Evolutionary conservation across 208 protist species (phyloP).

Genomic region (Trypanosoma caninum): DNA sequence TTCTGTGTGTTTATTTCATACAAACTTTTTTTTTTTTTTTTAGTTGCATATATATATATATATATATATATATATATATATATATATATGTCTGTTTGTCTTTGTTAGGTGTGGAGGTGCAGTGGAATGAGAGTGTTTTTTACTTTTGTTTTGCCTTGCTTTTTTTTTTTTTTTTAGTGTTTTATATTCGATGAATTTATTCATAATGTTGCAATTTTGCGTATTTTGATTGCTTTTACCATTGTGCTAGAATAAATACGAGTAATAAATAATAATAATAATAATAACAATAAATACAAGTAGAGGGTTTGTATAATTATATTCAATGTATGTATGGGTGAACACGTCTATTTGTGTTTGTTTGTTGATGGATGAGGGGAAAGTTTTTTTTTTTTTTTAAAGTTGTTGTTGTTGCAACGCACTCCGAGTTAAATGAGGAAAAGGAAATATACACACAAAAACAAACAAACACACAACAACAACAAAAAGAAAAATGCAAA

Average conservation of each 20-base stretch:
- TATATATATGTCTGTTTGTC: not conserved
- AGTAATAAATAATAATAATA: too few species aligned
- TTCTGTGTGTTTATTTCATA: not conserved
- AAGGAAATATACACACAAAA: not conserved
- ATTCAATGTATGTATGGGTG: too few species aligned
- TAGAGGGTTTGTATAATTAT: not conserved
- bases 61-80: constrained; percentile 7
- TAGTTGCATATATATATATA: too few species aligned
- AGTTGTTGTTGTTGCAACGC: too few species aligned
- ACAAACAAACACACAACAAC: constrained; percentile 21
- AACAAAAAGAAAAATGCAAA: constrained; percentile 2
- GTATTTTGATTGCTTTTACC: too few species aligned
- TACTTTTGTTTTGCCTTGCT: too few species aligned
- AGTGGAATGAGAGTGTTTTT: not conserved
- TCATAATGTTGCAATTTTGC: too few species aligned
- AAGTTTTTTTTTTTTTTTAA: too few species aligned
- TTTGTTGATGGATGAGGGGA: not conserved
- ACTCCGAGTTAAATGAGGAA: not conserved
- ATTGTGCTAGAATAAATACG: too few species aligned
- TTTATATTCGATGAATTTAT: too few species aligned
- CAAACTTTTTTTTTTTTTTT: not conserved
- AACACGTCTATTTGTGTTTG: not conserved
- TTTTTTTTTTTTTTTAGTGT: too few species aligned
- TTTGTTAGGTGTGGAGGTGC: not conserved
- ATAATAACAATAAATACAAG: not conserved